Base-by-base conservation (phyloP, 257 asterid species). In the Voacanga thouarsii region DNA sequence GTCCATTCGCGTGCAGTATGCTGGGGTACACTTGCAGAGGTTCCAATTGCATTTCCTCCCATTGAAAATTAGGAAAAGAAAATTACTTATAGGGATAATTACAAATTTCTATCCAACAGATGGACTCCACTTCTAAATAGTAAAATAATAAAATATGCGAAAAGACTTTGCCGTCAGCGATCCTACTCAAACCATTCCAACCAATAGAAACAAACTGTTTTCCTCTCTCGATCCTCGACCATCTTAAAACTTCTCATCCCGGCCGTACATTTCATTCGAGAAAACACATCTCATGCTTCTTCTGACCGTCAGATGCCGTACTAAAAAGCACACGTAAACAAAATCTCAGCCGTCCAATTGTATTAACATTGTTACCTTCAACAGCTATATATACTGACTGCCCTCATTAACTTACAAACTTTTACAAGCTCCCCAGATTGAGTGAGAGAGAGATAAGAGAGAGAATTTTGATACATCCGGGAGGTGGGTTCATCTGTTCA, bases 221-320 rank as follows among this genome's bases (percentile, higher is more conserved):
- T 23, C 26, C 45, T 50, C 15, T 72, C 70, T 49, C 83, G 71
- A 92, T 92, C 96, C 93, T 80, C 41, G 81, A 81, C 76, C 14
- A 33, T 21, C 76, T 53, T 28, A 39, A 14, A 80, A 68, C 73
- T 49, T 81, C 28, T 28, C 68, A 91, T 90, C 92, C 1, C 0
- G 72, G 73, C 91, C 97, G 90, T 88, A 60, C 79, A 82, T 56
- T 75, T 12, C 23, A 33, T 28, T 33, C 3, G 72, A 86, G 89
- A 88, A 90, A 91, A 82, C 98, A 91, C 98, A 90, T 80, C 50
- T 15, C 45, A 2, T 50, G 74, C 79, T 57, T 78, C 72, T 71
- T 44, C 1, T 19, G n/a, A 23, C 88, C 97, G 93, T 90, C 80
- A 19, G 90, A 89, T 91, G 68, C 79, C 44, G 66, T 67, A 50